Base-by-base conservation (phyloP, 2,329 filamentous ascomycete species). In the Cryphonectria carpinicola region DNA sequence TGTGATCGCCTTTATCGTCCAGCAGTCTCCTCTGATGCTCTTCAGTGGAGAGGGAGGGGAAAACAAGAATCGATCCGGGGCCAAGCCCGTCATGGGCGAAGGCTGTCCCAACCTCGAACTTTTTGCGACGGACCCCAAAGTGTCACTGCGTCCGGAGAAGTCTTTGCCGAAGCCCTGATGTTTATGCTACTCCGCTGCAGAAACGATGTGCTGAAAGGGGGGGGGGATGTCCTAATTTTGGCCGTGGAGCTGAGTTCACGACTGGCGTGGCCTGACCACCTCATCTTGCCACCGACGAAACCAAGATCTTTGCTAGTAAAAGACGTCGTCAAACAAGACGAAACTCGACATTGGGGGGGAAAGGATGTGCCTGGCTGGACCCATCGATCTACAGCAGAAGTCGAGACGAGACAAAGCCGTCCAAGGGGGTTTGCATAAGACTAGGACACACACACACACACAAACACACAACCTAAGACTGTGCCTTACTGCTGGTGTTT, bases 391-490 rank as follows among this genome's bases (percentile, higher is more conserved):
- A 60, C 65, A 49, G 22, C 60, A 49, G 22, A 65, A 70, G 69
- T 70, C 69, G 60, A 70, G 69, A 70, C 69, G 69, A 70, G 69
- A 70, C 69, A 70, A 60, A 61, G 69, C 43, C 46, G 69, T 39
- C 67, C 65, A 68, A 49, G 65, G 8, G 60, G 49, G 68, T 46
- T 54, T 54, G 65, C 61, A 70, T 67, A 56, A 41, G 19, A 49
- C 46, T 8, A 22, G 19, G 56, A 70, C 43, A 69, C 49, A 46
- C 8, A 69, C 49, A 46, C 8, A 49, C 22, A n/a, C 43, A n/a
- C 43, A 6, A 32, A 28, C 60, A 43, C 65, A 56, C 43, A 56
- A 58, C 56, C 28, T 41, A 61, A 60, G 39, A 41, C 32, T 62
- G 54, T 32, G 66, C 61, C 54, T 71, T 19, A 66, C 66, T 71